Base-by-base conservation (phyloP, 805 yeast genomes). In the Zygoascus biomembranicola region DNA sequence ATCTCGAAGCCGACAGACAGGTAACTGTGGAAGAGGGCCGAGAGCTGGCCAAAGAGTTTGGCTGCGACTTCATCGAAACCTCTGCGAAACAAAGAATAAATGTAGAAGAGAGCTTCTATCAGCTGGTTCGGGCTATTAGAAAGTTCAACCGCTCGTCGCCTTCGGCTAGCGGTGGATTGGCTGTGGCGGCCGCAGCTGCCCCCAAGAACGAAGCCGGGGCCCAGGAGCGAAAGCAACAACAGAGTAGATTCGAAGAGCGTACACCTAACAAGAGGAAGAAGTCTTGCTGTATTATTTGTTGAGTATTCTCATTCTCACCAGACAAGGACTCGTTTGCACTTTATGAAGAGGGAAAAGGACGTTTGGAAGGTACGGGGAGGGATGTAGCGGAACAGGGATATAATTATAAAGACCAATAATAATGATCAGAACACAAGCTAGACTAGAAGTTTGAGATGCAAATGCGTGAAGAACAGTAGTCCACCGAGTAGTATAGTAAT, bases 41-140 rank as follows among this genome's bases (percentile, higher is more conserved):
- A 66, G 76, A 77, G 51, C 78, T 85, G 59, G 85, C 92, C 18
- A 78, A 81, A 59, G 76, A 77, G 47, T 74, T 87, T 47, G 86
- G 85, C 46, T 67, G 74, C 56, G 64, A 64, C 26, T 94, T 90
- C 67, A 77, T 90, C 61, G 99, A 94, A 71, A 88, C 98, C 1
- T 82, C 92, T 43, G 98, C 98, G 23, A 94, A 94, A 69, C 87
- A 85, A 63, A 84, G 95, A 55, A 78, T 85, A 59, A 90, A 94
- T 63, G 97, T 94, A 46, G 95, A 88, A 65, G 89, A 84, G 62
- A 85, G 90, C 2, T 88, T 88, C 68, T 82, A 77, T 64, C 83
- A 81, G 28, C 60, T 69, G 16, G 70, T 69, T 5, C 54, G 63
- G 11, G 57, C 60, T 31, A 63, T 68, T 19, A 55, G 68, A 37